phyloP scores from a whole-genome alignment of 2,329 filamentous ascomycete genomes.

The Westerdykella ornata region DNA sequence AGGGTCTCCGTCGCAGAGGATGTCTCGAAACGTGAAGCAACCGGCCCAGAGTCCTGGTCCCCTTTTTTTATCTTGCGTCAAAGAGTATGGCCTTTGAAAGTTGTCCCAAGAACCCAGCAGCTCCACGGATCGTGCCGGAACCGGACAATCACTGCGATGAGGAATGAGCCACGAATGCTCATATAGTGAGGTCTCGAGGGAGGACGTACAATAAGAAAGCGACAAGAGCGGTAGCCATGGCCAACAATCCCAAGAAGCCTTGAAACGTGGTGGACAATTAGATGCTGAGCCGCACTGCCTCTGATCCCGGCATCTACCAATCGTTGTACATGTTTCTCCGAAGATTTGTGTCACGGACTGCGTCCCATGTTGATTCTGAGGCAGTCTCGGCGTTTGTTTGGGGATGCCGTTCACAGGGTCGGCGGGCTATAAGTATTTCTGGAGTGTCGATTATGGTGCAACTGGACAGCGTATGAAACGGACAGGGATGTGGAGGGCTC shows the following conservation, averaged over 20 bases:
- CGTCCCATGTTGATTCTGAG: conserved; percentile 19
- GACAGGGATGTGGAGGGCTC: conserved; percentile 11
- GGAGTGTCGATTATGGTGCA: conserved; percentile 19
- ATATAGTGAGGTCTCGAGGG: conserved; percentile 17
- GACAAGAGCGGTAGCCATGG: conserved; percentile 54
- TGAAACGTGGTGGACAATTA: conserved; percentile 22
- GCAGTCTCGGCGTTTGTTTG: conserved; percentile 22
- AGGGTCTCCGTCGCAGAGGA: conserved; percentile 69
- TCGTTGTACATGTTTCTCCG: conserved; percentile 10
- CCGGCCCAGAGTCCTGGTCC: conserved; percentile 76
- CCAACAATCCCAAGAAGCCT: conserved; percentile 20
- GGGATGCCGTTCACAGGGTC: conserved; percentile 4
- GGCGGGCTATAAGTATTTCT: no score
- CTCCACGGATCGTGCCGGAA: conserved; percentile 60
- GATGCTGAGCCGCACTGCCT: conserved; percentile 22
- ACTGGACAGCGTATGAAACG: conserved; percentile 21
- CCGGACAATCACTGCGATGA: conserved; percentile 28
- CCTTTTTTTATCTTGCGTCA: conserved; percentile 72
- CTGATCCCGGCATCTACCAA: conserved; percentile 14
- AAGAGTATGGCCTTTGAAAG: conserved; percentile 68
- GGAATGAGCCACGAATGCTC: no score
- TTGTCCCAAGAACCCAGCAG: conserved; percentile 95
- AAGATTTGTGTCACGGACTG: conserved; percentile 27
- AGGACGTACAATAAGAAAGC: conserved; percentile 48
- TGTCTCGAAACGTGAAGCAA: conserved; percentile 79